Percentiles rank a stretch among this genome's conserved stretches.
Conservation (phyloP, 164 flowering plant genomes). For the Magnolia kwangsiensis region DNA sequence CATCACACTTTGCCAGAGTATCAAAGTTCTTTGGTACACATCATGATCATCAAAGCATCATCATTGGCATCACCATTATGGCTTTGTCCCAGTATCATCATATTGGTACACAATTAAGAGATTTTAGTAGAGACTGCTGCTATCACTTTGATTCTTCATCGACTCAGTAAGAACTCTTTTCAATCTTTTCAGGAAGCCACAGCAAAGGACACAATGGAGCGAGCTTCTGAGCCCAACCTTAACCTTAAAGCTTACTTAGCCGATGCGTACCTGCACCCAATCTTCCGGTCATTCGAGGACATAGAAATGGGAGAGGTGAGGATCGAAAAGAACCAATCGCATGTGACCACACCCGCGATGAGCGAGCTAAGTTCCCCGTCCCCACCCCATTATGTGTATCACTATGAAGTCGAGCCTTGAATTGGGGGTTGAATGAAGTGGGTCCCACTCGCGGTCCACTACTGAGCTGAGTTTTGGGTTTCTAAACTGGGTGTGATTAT, state of each 20-base stretch:
- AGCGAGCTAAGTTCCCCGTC: constrained; percentile 53
- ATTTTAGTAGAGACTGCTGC: not conserved
- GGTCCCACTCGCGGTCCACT: not conserved
- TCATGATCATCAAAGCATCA: no score
- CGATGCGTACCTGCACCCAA: constrained; percentile 94
- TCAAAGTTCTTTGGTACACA: no score
- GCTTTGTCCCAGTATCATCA: no score
- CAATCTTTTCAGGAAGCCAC: constrained; percentile 73
- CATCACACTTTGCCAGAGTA: no score
- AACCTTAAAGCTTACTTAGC: constrained; percentile 66
- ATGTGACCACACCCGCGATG: constrained; percentile 17
- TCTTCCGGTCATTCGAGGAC: constrained; percentile 65
- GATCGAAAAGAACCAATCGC: constrained; percentile 55
- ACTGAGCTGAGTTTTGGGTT: not conserved
- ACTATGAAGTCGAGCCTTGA: constrained; percentile 27
- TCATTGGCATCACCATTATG: no score
- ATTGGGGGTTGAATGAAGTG: not conserved
- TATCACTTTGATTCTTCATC: not conserved
- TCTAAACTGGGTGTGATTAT: not conserved
- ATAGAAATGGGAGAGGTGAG: constrained; percentile 56
- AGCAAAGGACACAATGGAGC: constrained; percentile 72
- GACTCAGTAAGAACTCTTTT: not conserved
- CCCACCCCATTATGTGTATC: constrained; percentile 45
- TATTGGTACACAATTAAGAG: no score
- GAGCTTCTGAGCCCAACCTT: constrained; percentile 48